Percentiles rank a stretch among this genome's conserved stretches.
phyloP scores from a whole-genome alignment of 345 rosid genomes.

The Citrus reticulata region DNA sequence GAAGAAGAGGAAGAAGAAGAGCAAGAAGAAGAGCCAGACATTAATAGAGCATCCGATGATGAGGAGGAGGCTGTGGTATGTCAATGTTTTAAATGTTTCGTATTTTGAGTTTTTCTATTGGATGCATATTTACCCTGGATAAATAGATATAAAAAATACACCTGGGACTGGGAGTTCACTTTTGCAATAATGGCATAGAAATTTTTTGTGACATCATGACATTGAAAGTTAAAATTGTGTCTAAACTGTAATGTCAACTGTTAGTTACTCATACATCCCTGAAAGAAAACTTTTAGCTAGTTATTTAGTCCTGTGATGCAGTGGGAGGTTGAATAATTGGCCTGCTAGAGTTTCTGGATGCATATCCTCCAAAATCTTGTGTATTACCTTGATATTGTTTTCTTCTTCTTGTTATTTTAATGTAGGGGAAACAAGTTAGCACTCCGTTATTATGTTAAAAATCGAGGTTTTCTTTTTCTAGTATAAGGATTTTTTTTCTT shows the following conservation, averaged over 20 bases:
- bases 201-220: neutral
- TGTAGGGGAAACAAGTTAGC: neutral
- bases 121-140: neutral
- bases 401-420: neutral
- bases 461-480: neutral
- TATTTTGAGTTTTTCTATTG: neutral
- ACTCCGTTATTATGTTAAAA: neutral
- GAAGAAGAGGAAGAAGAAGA: constrained; percentile 71
- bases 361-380: neutral
- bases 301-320: neutral
- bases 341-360: neutral
- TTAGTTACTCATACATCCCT: neutral
- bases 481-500: neutral
- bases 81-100: neutral
- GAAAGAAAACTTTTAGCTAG: neutral
- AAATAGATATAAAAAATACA: neutral
- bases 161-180: neutral
- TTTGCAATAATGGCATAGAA: neutral
- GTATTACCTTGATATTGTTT: neutral
- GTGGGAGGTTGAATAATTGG: neutral
- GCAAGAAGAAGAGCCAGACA: constrained; percentile 46
- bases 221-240: neutral
- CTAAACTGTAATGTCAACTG: neutral
- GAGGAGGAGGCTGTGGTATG: constrained; percentile 67
- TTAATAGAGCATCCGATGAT: constrained; percentile 57